Percentiles rank a stretch among this genome's conserved stretches.
phyloP scores from a whole-genome alignment of 2,329 filamentous ascomycete genomes.

The Curvularia sp. region DNA sequence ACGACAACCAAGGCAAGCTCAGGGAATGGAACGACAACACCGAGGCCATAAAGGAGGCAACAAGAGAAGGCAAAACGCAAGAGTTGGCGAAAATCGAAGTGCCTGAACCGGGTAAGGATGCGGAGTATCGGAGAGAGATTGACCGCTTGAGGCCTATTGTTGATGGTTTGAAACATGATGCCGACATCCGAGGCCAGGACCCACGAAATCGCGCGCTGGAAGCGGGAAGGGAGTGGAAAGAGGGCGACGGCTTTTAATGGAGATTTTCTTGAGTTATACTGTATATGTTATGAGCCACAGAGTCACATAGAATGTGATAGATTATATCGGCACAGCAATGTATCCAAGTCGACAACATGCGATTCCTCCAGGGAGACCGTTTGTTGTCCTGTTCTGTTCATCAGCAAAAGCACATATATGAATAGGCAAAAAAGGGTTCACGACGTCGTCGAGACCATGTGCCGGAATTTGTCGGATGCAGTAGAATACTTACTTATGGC shows the following conservation, averaged over 20 bases:
- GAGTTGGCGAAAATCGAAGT: slow-evolving; percentile 42
- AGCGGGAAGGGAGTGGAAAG: slow-evolving; percentile 62
- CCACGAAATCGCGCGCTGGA: slow-evolving; percentile 61
- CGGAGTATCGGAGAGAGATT: slow-evolving; percentile 55
- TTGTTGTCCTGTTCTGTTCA: not conserved
- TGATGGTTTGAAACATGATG: slow-evolving; percentile 52
- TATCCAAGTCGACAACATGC: not conserved
- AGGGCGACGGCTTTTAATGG: slow-evolving; percentile 63
- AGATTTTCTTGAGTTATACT: not conserved
- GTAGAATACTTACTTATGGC: slow-evolving; percentile 1
- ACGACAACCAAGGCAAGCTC: slow-evolving; percentile 54
- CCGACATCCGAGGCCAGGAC: slow-evolving; percentile 60
- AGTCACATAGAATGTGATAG: not conserved
- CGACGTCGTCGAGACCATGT: not conserved
- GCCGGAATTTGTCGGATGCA: not conserved
- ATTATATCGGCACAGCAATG: not conserved
- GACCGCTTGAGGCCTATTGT: slow-evolving; percentile 54
- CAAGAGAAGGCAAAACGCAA: slow-evolving; percentile 37
- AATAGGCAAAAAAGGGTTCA: not conserved
- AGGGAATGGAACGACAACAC: slow-evolving; percentile 51
- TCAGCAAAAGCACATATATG: not conserved
- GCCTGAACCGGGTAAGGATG: slow-evolving; percentile 55
- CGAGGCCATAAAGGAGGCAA: slow-evolving; percentile 46
- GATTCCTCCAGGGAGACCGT: not conserved
- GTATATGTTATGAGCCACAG: not conserved